These are phyloP conservation scores for Arbutus unedo DNA, from an alignment of 148 eudicot genomes.

Conservation along the genomic window DNA sequence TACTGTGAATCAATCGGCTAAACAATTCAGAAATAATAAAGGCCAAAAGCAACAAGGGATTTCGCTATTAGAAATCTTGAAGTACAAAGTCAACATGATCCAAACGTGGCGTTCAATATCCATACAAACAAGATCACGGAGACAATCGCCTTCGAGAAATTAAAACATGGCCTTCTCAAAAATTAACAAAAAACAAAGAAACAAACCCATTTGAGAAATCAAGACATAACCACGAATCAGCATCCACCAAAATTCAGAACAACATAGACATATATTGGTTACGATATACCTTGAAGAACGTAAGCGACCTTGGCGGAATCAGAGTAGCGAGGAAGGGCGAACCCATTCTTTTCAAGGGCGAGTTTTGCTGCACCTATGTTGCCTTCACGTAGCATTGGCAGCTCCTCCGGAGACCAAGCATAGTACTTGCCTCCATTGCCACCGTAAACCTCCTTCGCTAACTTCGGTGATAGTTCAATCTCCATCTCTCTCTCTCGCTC, in stretches of 20 bases:
- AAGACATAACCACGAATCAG: neutral
- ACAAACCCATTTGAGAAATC: neutral
- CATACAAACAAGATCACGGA: neutral
- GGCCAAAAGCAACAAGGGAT: neutral
- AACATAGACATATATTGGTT: neutral
- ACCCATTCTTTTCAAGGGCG: slow-evolving; percentile 52
- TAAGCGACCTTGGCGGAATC: slow-evolving; percentile 80
- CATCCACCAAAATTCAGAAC: neutral
- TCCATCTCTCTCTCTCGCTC: slow-evolving; percentile 40
- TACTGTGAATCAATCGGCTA: neutral
- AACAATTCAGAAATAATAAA: neutral
- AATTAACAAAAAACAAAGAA: neutral
- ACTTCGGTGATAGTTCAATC: slow-evolving; percentile 63
- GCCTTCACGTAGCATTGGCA: slow-evolving; percentile 68
- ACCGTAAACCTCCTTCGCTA: slow-evolving; percentile 45
- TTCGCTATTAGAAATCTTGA: neutral
- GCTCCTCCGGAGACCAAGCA: slow-evolving; percentile 68
- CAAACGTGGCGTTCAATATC: neutral
- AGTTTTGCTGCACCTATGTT: slow-evolving; percentile 80
- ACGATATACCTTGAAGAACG: slow-evolving; percentile 69
- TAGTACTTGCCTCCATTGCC: slow-evolving; percentile 62
- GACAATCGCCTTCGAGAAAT: neutral
- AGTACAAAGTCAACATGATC: neutral
- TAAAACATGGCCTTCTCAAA: neutral
- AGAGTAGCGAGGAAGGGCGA: slow-evolving; percentile 75